A percentile compares a stretch with the other conserved stretches of the same genome.
Evolutionary conservation across 257 asterid species (phyloP).

Genomic region (Eustoma russellianum): DNA sequence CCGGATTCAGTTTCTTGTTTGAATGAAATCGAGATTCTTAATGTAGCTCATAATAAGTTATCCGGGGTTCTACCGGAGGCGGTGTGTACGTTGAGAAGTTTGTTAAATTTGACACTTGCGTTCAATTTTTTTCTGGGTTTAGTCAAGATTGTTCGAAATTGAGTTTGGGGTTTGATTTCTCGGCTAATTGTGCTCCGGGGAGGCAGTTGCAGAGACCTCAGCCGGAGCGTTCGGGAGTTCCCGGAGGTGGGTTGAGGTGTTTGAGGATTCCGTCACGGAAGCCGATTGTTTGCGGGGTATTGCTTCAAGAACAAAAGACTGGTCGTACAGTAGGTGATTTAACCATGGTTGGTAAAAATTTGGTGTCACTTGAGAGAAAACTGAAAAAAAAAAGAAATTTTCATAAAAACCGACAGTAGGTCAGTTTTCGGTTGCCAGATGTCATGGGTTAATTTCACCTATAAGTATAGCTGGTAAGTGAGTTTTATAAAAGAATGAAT

Average conservation of each 20-base stretch:
- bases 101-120: slow-evolving; percentile 58
- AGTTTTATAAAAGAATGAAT: no score
- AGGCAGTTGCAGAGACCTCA: slow-evolving; percentile 57
- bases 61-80: slow-evolving; percentile 68
- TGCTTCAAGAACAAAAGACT: slow-evolving; percentile 15
- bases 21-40: slow-evolving; percentile 55
- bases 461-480: no score
- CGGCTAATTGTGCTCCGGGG: slow-evolving; percentile 80
- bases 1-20: slow-evolving; percentile 71
- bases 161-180: slow-evolving; percentile 63
- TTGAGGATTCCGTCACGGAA: slow-evolving; percentile 54
- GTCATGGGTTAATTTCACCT: no score
- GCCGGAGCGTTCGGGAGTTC: slow-evolving; percentile 57
- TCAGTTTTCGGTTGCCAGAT: no score
- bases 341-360: no score
- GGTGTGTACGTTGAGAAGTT: slow-evolving; percentile 49
- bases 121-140: slow-evolving; percentile 77
- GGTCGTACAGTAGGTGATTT: no score
- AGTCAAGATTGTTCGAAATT: slow-evolving; percentile 53
- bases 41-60: slow-evolving; percentile 62
- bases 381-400: no score
- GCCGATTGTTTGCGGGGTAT: slow-evolving; percentile 54
- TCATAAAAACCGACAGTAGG: no score
- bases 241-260: slow-evolving; percentile 63
- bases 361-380: no score